Conservation (phyloP, 2,329 filamentous ascomycete genomes). For the Madurella mycetomatis region DNA sequence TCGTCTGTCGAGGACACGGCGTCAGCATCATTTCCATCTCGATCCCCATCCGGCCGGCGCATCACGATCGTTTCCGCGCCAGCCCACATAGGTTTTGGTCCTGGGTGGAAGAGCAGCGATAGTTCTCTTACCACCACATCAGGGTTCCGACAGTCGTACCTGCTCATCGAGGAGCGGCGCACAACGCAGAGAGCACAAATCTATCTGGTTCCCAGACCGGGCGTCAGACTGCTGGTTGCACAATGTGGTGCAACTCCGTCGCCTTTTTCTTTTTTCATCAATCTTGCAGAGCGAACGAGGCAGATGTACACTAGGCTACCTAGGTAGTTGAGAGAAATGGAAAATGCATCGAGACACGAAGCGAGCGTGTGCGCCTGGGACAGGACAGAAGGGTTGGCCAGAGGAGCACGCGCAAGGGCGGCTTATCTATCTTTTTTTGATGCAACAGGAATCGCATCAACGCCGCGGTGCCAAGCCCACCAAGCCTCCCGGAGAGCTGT, state of each 20-base stretch:
- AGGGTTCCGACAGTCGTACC: constrained; percentile 6
- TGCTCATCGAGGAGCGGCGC: constrained; percentile 4
- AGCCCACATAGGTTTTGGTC: too few relatives aligned
- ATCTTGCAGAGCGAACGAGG: background rate
- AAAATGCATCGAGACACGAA: background rate
- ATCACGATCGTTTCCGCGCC: too few relatives aligned
- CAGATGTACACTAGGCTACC: background rate
- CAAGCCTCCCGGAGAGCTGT: background rate
- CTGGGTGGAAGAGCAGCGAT: background rate
- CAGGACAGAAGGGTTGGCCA: background rate
- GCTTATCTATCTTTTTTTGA: constrained; percentile 10
- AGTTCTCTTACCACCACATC: constrained; percentile 9
- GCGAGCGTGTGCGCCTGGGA: constrained; percentile 10
- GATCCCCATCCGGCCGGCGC: background rate
- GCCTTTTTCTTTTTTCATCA: background rate
- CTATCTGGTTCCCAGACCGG: background rate
- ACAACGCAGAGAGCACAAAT: background rate
- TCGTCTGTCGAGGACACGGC: constrained; percentile 1
- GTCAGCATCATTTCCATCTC: background rate
- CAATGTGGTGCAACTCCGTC: too few relatives aligned
- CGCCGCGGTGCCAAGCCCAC: constrained; percentile 3
- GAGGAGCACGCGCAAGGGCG: constrained; percentile 1
- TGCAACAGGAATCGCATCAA: background rate
- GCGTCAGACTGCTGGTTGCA: too few relatives aligned
- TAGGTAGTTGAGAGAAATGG: background rate